A percentile compares a stretch with the other conserved stretches of the same genome.
Conservation (phyloP, 257 asterid genomes). For the Fraxinus excelsior region DNA sequence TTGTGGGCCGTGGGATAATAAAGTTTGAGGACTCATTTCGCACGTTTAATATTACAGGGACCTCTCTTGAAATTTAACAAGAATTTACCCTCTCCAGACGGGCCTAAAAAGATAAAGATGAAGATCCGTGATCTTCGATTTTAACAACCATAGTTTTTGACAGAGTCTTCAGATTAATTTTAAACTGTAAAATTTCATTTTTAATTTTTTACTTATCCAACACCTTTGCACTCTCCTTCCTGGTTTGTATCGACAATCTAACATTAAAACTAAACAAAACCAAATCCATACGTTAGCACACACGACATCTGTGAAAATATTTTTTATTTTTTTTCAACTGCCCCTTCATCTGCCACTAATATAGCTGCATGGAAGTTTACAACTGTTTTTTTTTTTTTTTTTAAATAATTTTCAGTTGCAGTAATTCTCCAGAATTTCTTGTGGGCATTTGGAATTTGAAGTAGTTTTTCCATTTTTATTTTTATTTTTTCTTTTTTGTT, state of each 20-base stretch:
- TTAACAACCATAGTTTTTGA: conserved; percentile 36
- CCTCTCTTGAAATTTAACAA: too few relatives aligned
- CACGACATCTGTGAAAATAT: neutral
- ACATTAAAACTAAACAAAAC: neutral
- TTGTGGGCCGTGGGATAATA: neutral
- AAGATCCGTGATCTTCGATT: conserved; percentile 54
- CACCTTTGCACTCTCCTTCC: conserved; percentile 21
- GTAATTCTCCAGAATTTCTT: neutral
- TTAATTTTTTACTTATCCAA: neutral
- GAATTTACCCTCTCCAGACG: conserved; percentile 14
- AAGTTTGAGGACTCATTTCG: neutral
- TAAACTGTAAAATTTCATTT: conserved; percentile 23
- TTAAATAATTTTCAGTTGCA: neutral
- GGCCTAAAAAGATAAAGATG: conserved; percentile 10
- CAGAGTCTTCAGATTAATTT: conserved; percentile 42
- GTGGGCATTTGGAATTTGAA: neutral
- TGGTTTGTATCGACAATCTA: conserved; percentile 27
- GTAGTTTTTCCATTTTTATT: conserved; percentile 2
- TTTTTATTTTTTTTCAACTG: neutral
- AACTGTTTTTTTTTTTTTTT: neutral
- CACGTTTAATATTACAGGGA: neutral
- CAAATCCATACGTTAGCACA: neutral
- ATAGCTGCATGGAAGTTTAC: neutral
- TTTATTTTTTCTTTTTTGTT: neutral
- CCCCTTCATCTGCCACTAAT: neutral